Conservation (phyloP, 352 stramenopile genomes). For the Phytophthora parvispora region DNA sequence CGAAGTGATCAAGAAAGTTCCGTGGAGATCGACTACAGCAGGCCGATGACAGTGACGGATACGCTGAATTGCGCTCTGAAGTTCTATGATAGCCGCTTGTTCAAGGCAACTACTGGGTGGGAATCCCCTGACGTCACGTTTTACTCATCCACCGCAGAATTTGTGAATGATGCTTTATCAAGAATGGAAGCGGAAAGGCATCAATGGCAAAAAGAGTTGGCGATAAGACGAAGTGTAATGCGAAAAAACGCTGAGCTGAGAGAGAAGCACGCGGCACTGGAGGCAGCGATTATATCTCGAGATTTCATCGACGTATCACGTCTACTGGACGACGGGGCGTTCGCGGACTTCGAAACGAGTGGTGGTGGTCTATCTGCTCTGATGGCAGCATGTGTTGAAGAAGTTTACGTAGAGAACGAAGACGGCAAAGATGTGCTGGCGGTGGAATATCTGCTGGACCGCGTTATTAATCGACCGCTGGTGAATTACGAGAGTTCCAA, state of each 20-base stretch:
- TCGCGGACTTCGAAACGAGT: slow-evolving; percentile 73
- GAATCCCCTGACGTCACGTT: slow-evolving; percentile 26
- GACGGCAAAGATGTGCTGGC: slow-evolving; percentile 64
- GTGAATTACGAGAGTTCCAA: slow-evolving; percentile 74
- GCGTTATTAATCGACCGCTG: slow-evolving; percentile 54
- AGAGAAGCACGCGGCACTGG: slow-evolving; percentile 54
- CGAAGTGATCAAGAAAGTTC: background rate
- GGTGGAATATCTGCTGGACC: slow-evolving; percentile 70
- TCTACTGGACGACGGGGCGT: slow-evolving; percentile 69
- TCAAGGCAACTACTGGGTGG: slow-evolving; percentile 41
- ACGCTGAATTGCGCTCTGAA: slow-evolving; percentile 59
- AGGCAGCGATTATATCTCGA: slow-evolving; percentile 49
- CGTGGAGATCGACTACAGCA: slow-evolving; percentile 10
- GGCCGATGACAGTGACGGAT: slow-evolving; percentile 54
- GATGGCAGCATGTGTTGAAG: slow-evolving; percentile 66
- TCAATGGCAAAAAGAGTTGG: slow-evolving; percentile 42
- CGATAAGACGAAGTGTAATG: slow-evolving; percentile 53
- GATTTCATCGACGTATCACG: slow-evolving; percentile 49
- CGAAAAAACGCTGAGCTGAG: slow-evolving; percentile 56
- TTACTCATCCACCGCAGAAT: slow-evolving; percentile 48
- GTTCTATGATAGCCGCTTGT: slow-evolving; percentile 56
- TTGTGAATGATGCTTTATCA: slow-evolving; percentile 37
- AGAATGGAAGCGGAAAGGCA: slow-evolving; percentile 23
- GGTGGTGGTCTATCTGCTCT: slow-evolving; percentile 48
- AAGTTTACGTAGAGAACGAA: slow-evolving; percentile 64